Percentiles rank a stretch among this genome's conserved stretches.
These are phyloP conservation scores for Talaromyces sp. DNA, from an alignment of 2,329 filamentous ascomycete species.

Conservation along the genomic window DNA sequence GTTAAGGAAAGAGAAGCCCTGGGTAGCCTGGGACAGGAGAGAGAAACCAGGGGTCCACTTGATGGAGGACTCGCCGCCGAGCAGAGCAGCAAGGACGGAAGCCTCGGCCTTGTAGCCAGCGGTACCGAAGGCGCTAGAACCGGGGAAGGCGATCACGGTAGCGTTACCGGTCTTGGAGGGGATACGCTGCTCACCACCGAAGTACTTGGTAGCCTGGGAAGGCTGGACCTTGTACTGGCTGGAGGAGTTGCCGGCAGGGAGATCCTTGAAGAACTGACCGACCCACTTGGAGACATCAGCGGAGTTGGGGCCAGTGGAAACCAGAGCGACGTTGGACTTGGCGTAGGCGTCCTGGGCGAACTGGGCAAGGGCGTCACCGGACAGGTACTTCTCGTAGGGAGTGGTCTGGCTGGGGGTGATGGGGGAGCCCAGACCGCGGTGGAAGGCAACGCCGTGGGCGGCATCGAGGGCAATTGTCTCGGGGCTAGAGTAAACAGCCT, in stretches of 20 bases:
- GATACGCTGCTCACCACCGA: slow-evolving; percentile 90
- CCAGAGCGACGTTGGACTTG: slow-evolving; percentile 87
- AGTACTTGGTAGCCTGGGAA: slow-evolving; percentile 76
- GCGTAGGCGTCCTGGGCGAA: slow-evolving; percentile 80
- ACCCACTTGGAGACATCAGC: slow-evolving; percentile 84
- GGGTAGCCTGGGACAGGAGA: slow-evolving; percentile 77
- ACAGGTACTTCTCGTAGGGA: slow-evolving; percentile 74
- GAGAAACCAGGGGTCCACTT: slow-evolving; percentile 97
- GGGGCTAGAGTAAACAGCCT: slow-evolving; percentile 65
- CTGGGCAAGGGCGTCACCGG: slow-evolving; percentile 70
- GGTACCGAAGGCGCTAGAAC: slow-evolving; percentile 72
- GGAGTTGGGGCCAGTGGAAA: slow-evolving; percentile 83
- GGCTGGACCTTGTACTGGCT: slow-evolving; percentile 59
- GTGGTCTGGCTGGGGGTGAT: slow-evolving; percentile 72
- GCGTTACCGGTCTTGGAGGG: slow-evolving; percentile 77
- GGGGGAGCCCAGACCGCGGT: slow-evolving; percentile 83
- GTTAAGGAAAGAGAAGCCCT: slow-evolving; percentile 65
- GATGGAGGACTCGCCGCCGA: slow-evolving; percentile 87
- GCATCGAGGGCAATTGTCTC: slow-evolving; percentile 78
- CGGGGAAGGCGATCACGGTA: slow-evolving; percentile 88
- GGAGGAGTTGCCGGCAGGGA: slow-evolving; percentile 56
- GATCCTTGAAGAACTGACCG: slow-evolving; percentile 82
- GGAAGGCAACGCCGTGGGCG: slow-evolving; percentile 85
- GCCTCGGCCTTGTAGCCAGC: slow-evolving; percentile 85
- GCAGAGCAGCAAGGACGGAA: slow-evolving; percentile 81